A percentile compares a stretch with the other conserved stretches of the same genome.
phyloP scores from a whole-genome alignment of 768 basidiomycete genomes.

The Rhodotorula toruloides region DNA sequence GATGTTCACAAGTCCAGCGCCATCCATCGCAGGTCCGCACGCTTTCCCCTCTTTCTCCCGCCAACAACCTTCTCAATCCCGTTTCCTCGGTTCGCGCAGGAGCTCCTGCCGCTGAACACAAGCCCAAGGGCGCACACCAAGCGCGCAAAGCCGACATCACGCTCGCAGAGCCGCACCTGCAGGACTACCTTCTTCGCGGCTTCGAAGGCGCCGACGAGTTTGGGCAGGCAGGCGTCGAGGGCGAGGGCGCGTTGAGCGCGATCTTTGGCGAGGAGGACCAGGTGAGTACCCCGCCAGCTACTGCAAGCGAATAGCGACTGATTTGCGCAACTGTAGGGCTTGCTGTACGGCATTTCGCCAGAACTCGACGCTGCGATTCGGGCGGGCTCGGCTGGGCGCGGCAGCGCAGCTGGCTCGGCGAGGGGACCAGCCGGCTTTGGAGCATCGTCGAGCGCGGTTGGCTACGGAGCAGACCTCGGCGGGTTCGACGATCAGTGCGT shows the following conservation, averaged over 20 bases:
- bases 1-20: not conserved
- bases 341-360: constrained; percentile 20
- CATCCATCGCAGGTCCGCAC: not conserved
- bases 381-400: not conserved
- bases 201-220: not conserved
- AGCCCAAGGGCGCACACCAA: constrained; percentile 6
- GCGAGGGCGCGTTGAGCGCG: constrained; percentile 1
- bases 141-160: constrained; percentile 26
- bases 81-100: not conserved
- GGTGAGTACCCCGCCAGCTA: not conserved
- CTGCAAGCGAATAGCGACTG: too few species aligned
- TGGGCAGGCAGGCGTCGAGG: not conserved
- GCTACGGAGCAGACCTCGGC: not conserved
- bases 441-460: constrained; percentile 9
- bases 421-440: not conserved
- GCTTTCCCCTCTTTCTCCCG: not conserved
- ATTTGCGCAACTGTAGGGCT: constrained; percentile 7
- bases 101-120: not conserved
- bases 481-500: constrained; percentile 18
- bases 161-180: constrained; percentile 33
- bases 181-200: constrained; percentile 22
- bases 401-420: not conserved
- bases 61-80: not conserved
- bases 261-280: constrained; percentile 19
- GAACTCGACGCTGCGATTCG: constrained; percentile 29